These are phyloP conservation scores for Plasmodium chabaudi DNA, from an alignment of 169 alveolate genomes.

Conservation along the genomic window DNA sequence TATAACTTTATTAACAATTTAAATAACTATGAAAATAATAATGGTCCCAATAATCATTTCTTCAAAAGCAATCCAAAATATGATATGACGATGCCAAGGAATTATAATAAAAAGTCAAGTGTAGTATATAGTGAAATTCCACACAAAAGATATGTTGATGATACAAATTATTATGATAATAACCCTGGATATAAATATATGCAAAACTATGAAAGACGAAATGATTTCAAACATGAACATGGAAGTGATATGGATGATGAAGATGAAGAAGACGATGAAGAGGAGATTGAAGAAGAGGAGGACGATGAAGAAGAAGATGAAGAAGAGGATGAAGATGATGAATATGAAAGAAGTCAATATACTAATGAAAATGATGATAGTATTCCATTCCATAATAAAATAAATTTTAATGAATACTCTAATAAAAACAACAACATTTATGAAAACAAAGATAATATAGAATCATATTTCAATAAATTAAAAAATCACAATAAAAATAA, in stretches of 20 bases:
- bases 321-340: conserved; percentile 4
- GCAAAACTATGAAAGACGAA: background rate
- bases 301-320: conserved; percentile 25
- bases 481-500: background rate
- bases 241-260: background rate
- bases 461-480: background rate
- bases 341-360: conserved; percentile 5
- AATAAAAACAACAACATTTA: conserved; percentile 11
- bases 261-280: conserved; percentile 5
- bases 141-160: background rate
- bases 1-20: no score
- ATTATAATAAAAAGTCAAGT: background rate
- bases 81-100: background rate
- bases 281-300: conserved; percentile 29
- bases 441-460: conserved; percentile 10
- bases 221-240: background rate
- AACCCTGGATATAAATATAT: background rate
- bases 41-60: background rate
- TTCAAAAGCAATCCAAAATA: background rate
- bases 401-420: background rate
- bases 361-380: conserved; percentile 1
- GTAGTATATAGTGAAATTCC: background rate
- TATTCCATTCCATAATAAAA: background rate
- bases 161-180: background rate
- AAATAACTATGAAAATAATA: background rate